Base-by-base conservation (phyloP, 108 stramenopile genomes). In the Pseudonitzschia multiseries region DNA sequence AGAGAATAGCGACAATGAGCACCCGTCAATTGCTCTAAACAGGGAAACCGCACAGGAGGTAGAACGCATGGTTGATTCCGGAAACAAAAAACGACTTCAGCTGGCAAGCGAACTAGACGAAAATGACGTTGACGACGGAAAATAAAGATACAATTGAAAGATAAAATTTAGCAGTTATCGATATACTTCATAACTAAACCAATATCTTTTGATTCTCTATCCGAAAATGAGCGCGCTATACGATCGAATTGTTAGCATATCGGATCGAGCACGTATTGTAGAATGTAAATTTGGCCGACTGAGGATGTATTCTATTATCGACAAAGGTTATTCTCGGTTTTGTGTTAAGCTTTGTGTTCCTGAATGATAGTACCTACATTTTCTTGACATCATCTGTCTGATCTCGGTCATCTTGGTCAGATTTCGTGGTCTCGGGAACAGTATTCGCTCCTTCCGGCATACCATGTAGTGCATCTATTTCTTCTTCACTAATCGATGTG, bases 51-150 rank as follows among this genome's bases (percentile, higher is more conserved):
- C 89, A 2, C 63, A 50, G 40, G 75, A 84, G 33, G 71, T 93
- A 28, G 92, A 93, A 53, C 74, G 86, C 46, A 71, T 93, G 79
- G 86, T 93, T 0, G 85, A 87, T 56, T 75, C 85, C 28, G 82
- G 80, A 31, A 81, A 83, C 60, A 52, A 74, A 31, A 93, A 93
- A 50, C 66, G 36, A 46, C 31, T 48, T 36, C 44, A 48, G 36
- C 18, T 48, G n/a, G 46, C 15, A 50, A 67, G 14, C 26, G 66
- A 67, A 48, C 66, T 67, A 13, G 0, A 51, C 12, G 28, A 59
- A 31, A 59, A 59, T 9, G 18, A 48, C 4, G 46, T 18, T 10
- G 46, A 48, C 9, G 46, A 59, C 15, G 20, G 21, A 20, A 57
- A 29, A 62, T 2, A 20, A 17, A 62, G n/a, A 36, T 40, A 40